phyloP scores from a whole-genome alignment of 2,329 filamentous ascomycete genomes.

The Nemania sp. region DNA sequence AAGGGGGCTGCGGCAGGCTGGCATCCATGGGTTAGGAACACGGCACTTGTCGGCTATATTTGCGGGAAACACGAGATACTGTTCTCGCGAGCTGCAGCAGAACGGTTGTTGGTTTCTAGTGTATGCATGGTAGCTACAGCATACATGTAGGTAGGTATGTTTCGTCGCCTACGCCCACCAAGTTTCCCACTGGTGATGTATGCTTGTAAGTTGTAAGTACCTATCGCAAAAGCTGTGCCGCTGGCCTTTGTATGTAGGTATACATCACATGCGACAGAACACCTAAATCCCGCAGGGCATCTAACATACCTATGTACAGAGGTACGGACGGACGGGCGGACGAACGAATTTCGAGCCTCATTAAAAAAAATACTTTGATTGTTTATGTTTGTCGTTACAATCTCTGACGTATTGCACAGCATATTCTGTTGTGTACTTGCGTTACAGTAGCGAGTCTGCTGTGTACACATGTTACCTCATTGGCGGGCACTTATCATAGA shows the following conservation, averaged over 20 bases:
- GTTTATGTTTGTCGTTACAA: background rate
- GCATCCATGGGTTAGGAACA: constrained; percentile 11
- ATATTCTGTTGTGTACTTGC: background rate
- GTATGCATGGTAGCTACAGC: background rate
- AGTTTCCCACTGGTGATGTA: too few relatives aligned
- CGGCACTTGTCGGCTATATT: constrained; percentile 5
- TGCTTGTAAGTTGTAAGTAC: too few relatives aligned
- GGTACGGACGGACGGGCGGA: too few relatives aligned
- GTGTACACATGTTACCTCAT: background rate
- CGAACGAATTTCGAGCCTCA: background rate
- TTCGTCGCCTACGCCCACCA: background rate
- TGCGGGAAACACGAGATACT: background rate
- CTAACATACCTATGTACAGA: too few relatives aligned
- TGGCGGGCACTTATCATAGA: background rate
- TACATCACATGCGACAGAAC: constrained; percentile 23
- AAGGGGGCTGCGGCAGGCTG: constrained; percentile 3
- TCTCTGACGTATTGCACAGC: background rate
- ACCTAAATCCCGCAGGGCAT: constrained; percentile 23
- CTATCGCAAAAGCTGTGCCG: background rate
- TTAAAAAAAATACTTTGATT: background rate
- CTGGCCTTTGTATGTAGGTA: background rate
- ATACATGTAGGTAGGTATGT: background rate
- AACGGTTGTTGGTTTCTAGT: background rate
- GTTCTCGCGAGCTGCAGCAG: constrained; percentile 1
- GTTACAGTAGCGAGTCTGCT: background rate